A percentile compares a stretch with the other conserved stretches of the same genome.
Evolutionary conservation across 257 asterid species (phyloP).

Genomic region (Coffea canephora): DNA sequence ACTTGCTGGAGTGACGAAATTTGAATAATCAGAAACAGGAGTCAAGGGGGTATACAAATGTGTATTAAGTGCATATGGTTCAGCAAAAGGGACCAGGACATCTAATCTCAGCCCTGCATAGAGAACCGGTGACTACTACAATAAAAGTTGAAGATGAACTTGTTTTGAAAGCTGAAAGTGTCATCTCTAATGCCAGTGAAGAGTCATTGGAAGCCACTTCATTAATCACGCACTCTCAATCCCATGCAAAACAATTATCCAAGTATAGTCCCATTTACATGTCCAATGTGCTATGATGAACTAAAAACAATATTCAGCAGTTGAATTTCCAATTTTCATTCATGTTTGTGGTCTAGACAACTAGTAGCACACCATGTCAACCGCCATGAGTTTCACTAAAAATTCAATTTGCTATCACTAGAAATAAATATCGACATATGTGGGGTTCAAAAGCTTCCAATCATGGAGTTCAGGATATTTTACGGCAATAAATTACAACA

Average conservation of each 20-base stretch:
- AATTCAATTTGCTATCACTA: not conserved
- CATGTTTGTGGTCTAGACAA: not conserved
- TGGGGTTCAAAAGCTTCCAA: not conserved
- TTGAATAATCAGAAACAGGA: not conserved
- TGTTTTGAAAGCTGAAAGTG: not conserved
- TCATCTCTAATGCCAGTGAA: not conserved
- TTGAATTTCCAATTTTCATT: not conserved
- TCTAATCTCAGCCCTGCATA: not conserved
- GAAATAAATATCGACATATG: not conserved
- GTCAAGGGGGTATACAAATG: not conserved
- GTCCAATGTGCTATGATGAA: not conserved
- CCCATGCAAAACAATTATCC: not conserved
- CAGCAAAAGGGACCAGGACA: not conserved
- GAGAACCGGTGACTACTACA: not conserved
- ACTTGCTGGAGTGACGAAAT: not conserved
- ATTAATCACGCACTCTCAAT: not conserved
- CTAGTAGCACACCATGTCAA: not conserved
- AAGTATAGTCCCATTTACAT: not conserved
- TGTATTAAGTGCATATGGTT: not conserved
- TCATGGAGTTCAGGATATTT: not conserved
- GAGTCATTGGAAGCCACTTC: not conserved
- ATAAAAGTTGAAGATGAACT: not conserved
- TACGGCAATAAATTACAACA: constrained; percentile 8
- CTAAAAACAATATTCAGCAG: not conserved
- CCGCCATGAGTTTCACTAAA: not conserved